A percentile compares a stretch with the other conserved stretches of the same genome.
Conservation (phyloP, 352 stramenopile genomes). For the Halophytophthora batemanensis region DNA sequence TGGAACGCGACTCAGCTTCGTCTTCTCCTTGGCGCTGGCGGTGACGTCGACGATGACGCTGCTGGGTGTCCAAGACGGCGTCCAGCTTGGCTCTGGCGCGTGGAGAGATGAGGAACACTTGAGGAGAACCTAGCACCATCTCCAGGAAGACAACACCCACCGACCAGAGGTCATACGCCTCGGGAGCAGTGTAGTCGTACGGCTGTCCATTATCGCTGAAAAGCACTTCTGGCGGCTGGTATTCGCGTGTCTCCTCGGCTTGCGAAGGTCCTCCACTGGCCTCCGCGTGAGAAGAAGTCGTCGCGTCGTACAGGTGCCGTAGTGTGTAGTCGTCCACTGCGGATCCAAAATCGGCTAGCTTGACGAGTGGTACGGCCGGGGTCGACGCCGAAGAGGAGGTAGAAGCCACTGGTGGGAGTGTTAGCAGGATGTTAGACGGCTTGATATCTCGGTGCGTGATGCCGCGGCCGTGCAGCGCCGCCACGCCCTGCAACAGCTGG, state of each 20-base stretch:
- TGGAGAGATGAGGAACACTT: slow-evolving; percentile 78
- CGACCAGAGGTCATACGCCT: slow-evolving; percentile 91
- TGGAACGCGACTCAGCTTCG: slow-evolving; percentile 27
- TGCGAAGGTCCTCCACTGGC: slow-evolving; percentile 66
- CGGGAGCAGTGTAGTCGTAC: slow-evolving; percentile 56
- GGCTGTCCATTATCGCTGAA: slow-evolving; percentile 54
- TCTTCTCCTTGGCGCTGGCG: slow-evolving; percentile 19
- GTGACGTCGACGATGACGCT: slow-evolving; percentile 23
- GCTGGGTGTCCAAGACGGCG: slow-evolving; percentile 56
- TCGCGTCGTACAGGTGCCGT: slow-evolving; percentile 60
- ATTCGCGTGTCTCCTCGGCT: slow-evolving; percentile 93
- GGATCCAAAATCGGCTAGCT: slow-evolving; percentile 87
- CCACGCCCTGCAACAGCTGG: slow-evolving; percentile 91
- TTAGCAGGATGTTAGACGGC: slow-evolving; percentile 78
- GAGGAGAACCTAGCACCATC: slow-evolving; percentile 92
- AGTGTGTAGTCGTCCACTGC: slow-evolving; percentile 80
- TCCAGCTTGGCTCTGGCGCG: slow-evolving; percentile 91
- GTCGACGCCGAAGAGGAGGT: slow-evolving; percentile 4
- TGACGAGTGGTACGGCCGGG: slow-evolving; percentile 45
- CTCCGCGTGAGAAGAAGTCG: slow-evolving; percentile 64
- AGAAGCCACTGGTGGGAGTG: slow-evolving; percentile 16
- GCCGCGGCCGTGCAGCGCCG: slow-evolving; percentile 83
- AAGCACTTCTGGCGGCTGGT: slow-evolving; percentile 92
- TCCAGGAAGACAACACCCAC: slow-evolving; percentile 96
- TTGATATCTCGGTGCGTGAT: slow-evolving; percentile 91